A percentile compares a stretch with the other conserved stretches of the same genome.
Conservation (phyloP, 768 basidiomycete species). For the Trametes cubensis region DNA sequence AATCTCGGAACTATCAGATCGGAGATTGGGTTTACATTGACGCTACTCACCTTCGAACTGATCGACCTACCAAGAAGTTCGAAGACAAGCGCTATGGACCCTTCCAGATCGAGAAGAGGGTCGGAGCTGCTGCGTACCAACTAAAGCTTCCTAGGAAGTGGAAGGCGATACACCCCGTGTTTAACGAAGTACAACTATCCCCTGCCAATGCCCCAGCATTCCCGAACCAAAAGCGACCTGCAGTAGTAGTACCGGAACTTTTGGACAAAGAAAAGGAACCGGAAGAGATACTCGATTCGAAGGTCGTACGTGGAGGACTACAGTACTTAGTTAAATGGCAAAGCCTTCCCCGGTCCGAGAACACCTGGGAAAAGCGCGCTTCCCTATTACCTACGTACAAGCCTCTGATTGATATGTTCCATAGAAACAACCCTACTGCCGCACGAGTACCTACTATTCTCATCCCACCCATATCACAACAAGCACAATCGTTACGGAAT, state of each 20-base stretch:
- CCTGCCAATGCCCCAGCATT: conserved; percentile 22
- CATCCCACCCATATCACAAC: background rate
- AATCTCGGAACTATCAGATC: conserved; percentile 7
- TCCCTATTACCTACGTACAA: background rate
- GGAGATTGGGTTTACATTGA: conserved; percentile 36
- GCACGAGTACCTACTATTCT: conserved; percentile 6
- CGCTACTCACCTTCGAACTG: conserved; percentile 27
- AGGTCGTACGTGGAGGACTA: conserved; percentile 1
- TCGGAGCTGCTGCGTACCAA: conserved; percentile 28
- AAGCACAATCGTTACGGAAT: background rate
- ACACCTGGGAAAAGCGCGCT: conserved; percentile 23
- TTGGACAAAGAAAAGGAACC: conserved; percentile 16
- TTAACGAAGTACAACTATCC: conserved; percentile 24
- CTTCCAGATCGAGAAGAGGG: conserved; percentile 30
- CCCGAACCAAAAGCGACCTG: conserved; percentile 16
- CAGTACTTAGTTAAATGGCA: conserved; percentile 37
- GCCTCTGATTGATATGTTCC: conserved; percentile 6
- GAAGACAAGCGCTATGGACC: conserved; percentile 29
- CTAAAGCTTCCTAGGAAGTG: conserved; percentile 30
- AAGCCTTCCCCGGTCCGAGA: conserved; percentile 24
- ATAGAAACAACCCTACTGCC: conserved; percentile 19
- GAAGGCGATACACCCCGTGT: conserved; percentile 33
- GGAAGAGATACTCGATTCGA: conserved; percentile 30
- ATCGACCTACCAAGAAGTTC: conserved; percentile 34
- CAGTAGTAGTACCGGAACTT: conserved; percentile 20